Base-by-base conservation (phyloP, 129 eudicot genomes). In the Apium graveolens region DNA sequence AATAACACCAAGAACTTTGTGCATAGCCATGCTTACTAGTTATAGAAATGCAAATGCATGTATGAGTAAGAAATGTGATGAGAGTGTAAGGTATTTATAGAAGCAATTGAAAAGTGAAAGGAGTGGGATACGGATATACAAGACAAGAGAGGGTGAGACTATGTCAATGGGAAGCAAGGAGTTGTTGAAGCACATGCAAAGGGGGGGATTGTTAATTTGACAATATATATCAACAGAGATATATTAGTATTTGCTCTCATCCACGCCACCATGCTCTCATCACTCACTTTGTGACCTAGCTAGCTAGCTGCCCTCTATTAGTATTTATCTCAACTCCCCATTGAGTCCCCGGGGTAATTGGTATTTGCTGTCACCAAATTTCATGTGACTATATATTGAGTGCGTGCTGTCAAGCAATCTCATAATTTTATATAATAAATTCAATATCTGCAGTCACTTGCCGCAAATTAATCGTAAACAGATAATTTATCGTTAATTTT, bases 171-270 rank as follows among this genome's bases (percentile, higher is more conserved):
- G 68, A 18, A 60, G n/a, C 68, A 60, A 60, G 34, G 68, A 60
- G 68, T 60, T n/a, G 68, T 60, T 60, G 68, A 60, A 60, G 68
- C 68, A 60, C 32, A 60, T 60, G 68, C 34, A 60, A 60, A 60
- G 1, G 14, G 6, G 5, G 20, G 0, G 27, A 24, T 8, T 57
- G 66, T 57, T 2, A n/a, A 60, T 10, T 10, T 5, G 32, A 60
- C 68, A n/a, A n/a, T n/a, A n/a, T n/a, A n/a, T n/a, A n/a, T n/a
- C n/a, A n/a, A n/a, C n/a, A n/a, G n/a, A n/a, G n/a, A n/a, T n/a
- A n/a, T n/a, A n/a, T n/a, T n/a, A n/a, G n/a, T n/a, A n/a, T n/a
- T n/a, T n/a, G n/a, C n/a, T n/a, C n/a, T n/a, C n/a, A n/a, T n/a
- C 63, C 65, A 57, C 65, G 65, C 65, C 31, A 57, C 65, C 31